Evolutionary conservation across 2,329 filamentous ascomycete genomes (phyloP), one percentile per base, ranked within the genome.

Genomic region (Fusarium musae): DNA sequence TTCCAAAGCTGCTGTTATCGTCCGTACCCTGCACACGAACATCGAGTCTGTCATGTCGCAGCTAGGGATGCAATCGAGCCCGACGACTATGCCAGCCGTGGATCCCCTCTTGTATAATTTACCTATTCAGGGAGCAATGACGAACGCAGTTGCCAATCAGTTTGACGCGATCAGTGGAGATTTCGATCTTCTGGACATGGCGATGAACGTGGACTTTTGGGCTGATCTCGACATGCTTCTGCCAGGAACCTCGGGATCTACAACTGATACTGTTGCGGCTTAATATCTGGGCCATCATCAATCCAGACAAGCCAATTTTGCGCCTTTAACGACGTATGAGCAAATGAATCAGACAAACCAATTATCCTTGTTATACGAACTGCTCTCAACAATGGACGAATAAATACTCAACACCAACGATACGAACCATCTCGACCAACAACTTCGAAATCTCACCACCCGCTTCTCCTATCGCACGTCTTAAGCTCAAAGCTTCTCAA

Each of bases 121-220:
- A 4, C 6, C 19, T 2, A 5, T 8, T 2, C 50, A 39, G 1
- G 36, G 16, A 12, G 32, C 3, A 3, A 4, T 30, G 19, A 5
- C 7, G 5, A 23, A 17, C 8, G 15, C 32, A 5, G 42, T 28
- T 3, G 4, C 6, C 9, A 30, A 50, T 13, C 56, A 59, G n/a
- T 68, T 69, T 3, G 65, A 68, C 17, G 21, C n/a, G 2, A 32
- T 54, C 19, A 37, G 42, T 9, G 32, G n/a, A 8, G 56, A 68
- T 21, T 68, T 68, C 19, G 65, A 68, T 32, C 65, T 68, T 13
- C n/a, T 68, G 0, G 42, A 68, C 13, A 68, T 68, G 65, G 32
- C 65, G 5, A 68, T 68, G 65, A 23, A 68, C 2, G 65, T 68
- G 2, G 65, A 68, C 23, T 68, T 68, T 13, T 68, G 65, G 65